Conservation (phyloP, 2,329 filamentous ascomycete species). For the Fusarium fujikuroi region DNA sequence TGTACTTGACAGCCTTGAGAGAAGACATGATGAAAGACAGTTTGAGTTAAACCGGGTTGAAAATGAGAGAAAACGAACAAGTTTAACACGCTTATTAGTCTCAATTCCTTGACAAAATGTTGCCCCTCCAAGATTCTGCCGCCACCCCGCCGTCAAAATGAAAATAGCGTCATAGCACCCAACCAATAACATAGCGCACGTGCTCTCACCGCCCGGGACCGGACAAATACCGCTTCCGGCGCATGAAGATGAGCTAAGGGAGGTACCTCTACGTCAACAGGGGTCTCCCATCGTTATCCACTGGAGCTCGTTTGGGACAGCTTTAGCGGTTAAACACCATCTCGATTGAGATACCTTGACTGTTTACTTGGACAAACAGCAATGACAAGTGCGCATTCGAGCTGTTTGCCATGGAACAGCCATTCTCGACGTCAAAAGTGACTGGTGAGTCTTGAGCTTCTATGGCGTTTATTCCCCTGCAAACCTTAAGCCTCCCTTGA, state of each 20-base stretch:
- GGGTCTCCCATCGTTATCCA: conserved; percentile 10
- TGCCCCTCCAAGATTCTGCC: conserved; percentile 51
- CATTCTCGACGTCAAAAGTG: conserved; percentile 79
- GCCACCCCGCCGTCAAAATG: conserved; percentile 42
- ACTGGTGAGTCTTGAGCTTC: conserved; percentile 64
- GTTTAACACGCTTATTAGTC: not conserved
- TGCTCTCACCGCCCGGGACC: conserved; percentile 39
- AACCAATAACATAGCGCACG: conserved; percentile 27
- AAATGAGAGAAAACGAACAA: not conserved
- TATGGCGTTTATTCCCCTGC: not conserved
- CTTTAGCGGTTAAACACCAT: conserved; percentile 32
- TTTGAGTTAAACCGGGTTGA: too few relatives aligned
- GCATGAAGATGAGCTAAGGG: conserved; percentile 40
- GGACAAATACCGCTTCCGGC: conserved; percentile 46
- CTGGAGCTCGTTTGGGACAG: conserved; percentile 42
- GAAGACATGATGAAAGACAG: conserved; percentile 56
- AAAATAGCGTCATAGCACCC: conserved; percentile 27
- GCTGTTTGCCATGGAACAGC: conserved; percentile 68
- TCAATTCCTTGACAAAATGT: conserved; percentile 17
- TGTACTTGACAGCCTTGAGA: conserved; percentile 82
- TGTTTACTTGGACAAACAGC: conserved; percentile 37
- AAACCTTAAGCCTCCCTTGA: not conserved
- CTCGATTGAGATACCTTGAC: conserved; percentile 23
- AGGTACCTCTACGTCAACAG: conserved; percentile 30
- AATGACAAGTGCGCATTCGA: conserved; percentile 45